phyloP scores from a whole-genome alignment of 768 basidiomycete species.

The Suillus discolor region DNA sequence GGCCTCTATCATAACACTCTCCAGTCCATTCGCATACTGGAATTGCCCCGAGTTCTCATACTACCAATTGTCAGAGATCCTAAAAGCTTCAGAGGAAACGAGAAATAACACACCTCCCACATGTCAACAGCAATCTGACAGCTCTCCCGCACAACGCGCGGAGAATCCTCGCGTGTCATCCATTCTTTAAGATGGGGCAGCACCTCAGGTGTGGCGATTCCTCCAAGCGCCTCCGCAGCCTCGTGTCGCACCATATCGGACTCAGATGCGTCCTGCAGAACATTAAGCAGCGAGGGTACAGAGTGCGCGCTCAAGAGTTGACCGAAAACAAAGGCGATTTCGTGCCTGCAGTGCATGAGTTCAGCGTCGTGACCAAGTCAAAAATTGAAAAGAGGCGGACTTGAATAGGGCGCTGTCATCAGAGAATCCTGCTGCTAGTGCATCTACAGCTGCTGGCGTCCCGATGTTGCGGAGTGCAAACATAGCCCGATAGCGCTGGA shows the following conservation, averaged over 20 bases:
- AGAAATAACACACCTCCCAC: constrained; percentile 73
- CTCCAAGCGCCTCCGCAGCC: constrained; percentile 97
- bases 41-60: constrained; percentile 82
- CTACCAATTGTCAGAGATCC: constrained; percentile 35
- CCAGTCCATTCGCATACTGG: constrained; percentile 69
- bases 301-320: constrained; percentile 90
- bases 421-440: constrained; percentile 86
- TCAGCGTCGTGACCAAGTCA: not conserved
- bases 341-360: constrained; percentile 65
- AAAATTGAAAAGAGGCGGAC: constrained; percentile 45
- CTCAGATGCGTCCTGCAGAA: constrained; percentile 73
- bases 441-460: constrained; percentile 80
- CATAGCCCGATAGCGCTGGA: constrained; percentile 97
- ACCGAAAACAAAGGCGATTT: constrained; percentile 98
- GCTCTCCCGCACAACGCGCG: constrained; percentile 90
- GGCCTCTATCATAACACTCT: constrained; percentile 10
- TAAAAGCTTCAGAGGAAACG: not conserved
- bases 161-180: constrained; percentile 76
- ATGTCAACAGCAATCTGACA: constrained; percentile 97
- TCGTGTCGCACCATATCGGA: constrained; percentile 98
- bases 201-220: constrained; percentile 92
- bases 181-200: constrained; percentile 86
- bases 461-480: constrained; percentile 96
- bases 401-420: constrained; percentile 94
- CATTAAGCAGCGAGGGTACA: constrained; percentile 79